Evolutionary conservation across 768 basidiomycete genomes (phyloP).

Genomic region (Suillus subluteus): DNA sequence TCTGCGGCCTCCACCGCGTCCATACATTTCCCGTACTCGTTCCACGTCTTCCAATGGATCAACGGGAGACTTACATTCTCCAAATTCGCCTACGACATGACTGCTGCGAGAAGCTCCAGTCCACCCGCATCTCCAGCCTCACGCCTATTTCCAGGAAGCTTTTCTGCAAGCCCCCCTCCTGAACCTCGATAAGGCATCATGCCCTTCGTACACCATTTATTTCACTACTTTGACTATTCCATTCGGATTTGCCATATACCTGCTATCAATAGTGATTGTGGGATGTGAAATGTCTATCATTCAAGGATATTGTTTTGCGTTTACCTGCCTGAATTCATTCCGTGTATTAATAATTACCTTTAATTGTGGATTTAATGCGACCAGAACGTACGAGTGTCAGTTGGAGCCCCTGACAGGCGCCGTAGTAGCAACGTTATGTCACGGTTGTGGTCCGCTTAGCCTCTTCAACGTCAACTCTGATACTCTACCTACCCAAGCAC

Average conservation of each 20-base stretch:
- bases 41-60: slow-evolving; percentile 42
- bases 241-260: neutral
- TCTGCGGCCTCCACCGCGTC: slow-evolving; percentile 47
- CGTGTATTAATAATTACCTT: neutral
- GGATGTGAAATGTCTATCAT: slow-evolving; percentile 6
- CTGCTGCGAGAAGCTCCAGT: slow-evolving; percentile 3
- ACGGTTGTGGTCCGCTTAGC: neutral
- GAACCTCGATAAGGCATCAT: neutral
- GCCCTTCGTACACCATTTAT: slow-evolving; percentile 1
- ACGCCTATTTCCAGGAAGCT: neutral
- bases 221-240: neutral
- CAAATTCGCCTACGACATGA: slow-evolving; percentile 9
- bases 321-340: neutral
- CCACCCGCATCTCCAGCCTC: slow-evolving; percentile 1
- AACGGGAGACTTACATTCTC: slow-evolving; percentile 5
- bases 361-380: neutral
- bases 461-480: neutral
- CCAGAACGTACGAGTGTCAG: neutral
- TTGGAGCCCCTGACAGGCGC: neutral
- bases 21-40: slow-evolving; percentile 61
- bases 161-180: neutral
- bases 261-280: neutral
- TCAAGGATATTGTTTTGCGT: neutral
- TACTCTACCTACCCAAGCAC: neutral
- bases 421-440: neutral